Percentiles rank a stretch among this genome's conserved stretches.
Conservation (phyloP, 1,284 basidiomycete genomes). For the Grifola frondosa region DNA sequence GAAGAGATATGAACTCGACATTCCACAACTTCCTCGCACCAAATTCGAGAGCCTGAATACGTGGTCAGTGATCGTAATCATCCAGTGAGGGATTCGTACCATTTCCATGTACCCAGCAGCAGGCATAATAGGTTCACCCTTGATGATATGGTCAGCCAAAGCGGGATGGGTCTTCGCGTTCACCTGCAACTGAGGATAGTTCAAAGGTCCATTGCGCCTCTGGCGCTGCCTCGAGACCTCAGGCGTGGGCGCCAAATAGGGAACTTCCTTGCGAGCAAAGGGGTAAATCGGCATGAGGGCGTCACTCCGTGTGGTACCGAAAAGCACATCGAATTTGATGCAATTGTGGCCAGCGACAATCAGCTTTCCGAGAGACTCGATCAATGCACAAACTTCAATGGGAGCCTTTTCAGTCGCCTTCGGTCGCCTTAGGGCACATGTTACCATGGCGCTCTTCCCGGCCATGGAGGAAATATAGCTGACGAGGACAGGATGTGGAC, state of each 20-base stretch:
- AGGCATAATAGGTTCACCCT: conserved; percentile 40
- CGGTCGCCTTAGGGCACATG: conserved; percentile 32
- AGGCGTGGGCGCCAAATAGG: neutral
- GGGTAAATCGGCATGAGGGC: conserved; percentile 10
- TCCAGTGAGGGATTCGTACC: conserved; percentile 23
- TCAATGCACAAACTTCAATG: neutral
- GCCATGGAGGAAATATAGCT: conserved; percentile 30
- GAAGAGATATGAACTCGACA: conserved; percentile 21
- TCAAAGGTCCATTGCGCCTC: conserved; percentile 30
- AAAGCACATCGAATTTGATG: neutral
- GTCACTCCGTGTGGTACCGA: too few species aligned
- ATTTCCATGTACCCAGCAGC: conserved; percentile 42
- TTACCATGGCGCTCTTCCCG: conserved; percentile 19
- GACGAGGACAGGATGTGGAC: conserved; percentile 38
- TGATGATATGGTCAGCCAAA: conserved; percentile 38
- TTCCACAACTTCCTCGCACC: conserved; percentile 23
- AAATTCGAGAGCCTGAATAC: conserved; percentile 12
- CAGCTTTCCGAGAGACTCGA: neutral
- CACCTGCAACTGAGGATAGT: conserved; percentile 28
- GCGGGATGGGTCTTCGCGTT: conserved; percentile 34
- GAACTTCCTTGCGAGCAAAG: conserved; percentile 3
- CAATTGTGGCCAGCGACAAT: neutral
- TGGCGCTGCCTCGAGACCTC: conserved; percentile 5
- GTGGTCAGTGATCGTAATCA: neutral
- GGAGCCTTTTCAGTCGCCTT: conserved; percentile 8